These are phyloP conservation scores for Metschnikowia bowlesiae DNA, from an alignment of 805 yeast species.

Conservation along the genomic window DNA sequence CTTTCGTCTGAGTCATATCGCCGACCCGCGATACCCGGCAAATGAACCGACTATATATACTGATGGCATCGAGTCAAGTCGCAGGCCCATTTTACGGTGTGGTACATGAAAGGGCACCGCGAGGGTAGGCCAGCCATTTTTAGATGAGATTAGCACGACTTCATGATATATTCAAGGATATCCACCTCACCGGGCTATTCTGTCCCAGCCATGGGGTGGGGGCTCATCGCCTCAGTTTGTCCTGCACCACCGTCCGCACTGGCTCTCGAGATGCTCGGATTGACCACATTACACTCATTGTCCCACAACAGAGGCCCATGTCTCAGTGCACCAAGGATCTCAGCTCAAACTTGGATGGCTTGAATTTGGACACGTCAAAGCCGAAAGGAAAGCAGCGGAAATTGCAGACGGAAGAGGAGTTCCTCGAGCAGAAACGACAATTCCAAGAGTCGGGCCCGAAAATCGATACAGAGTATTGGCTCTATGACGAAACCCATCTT, in stretches of 20 bases:
- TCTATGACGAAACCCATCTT: constrained; percentile 23
- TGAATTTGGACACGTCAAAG: neutral
- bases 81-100: neutral
- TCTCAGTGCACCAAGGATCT: neutral
- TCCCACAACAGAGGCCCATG: neutral
- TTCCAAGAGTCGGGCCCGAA: constrained; percentile 57
- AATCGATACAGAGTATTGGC: constrained; percentile 44
- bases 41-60: too few species aligned
- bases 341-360: neutral
- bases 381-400: constrained; percentile 42
- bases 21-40: neutral
- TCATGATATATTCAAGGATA: neutral
- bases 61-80: neutral
- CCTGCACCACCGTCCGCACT: constrained; percentile 1
- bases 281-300: neutral
- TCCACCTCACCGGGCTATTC: neutral
- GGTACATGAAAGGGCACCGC: neutral
- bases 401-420: constrained; percentile 68
- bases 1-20: neutral
- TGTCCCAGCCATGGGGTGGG: neutral
- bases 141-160: neutral
- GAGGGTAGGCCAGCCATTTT: neutral
- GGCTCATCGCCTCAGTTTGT: neutral
- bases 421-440: constrained; percentile 43
- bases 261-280: neutral